Conservation (phyloP, 306 rosid genomes). For the Ormosia emarginata region DNA sequence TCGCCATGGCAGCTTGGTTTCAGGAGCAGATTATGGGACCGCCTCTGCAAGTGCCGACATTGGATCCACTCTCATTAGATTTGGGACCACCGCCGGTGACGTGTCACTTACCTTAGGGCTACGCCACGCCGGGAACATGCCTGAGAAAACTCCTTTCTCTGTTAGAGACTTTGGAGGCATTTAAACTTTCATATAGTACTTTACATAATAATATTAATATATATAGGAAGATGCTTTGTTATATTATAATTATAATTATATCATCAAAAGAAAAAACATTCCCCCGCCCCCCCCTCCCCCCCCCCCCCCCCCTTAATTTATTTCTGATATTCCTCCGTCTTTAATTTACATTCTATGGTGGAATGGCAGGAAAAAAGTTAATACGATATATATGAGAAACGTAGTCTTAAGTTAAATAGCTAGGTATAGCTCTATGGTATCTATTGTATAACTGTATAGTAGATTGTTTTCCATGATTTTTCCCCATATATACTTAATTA, state of each 20-base stretch:
- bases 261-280: constrained; percentile 15
- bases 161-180: constrained; percentile 78
- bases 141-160: constrained; percentile 69
- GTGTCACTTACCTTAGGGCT: constrained; percentile 98
- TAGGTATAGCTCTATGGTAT: constrained; percentile 26
- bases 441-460: constrained; percentile 63
- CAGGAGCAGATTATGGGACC: constrained; percentile 62
- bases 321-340: background rate
- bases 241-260: background rate
- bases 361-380: constrained; percentile 11
- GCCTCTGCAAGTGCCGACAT: constrained; percentile 44
- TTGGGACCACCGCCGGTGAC: constrained; percentile 87
- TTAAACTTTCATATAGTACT: constrained; percentile 22
- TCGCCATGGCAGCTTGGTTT: constrained; percentile 45
- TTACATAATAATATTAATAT: background rate
- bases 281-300: background rate
- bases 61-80: constrained; percentile 71
- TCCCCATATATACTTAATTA: constrained; percentile 12
- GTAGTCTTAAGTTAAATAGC: constrained; percentile 28
- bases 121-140: constrained; percentile 88
- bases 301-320: background rate
- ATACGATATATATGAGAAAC: constrained; percentile 30
- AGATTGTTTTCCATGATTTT: constrained; percentile 30
- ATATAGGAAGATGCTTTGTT: constrained; percentile 29
- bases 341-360: constrained; percentile 18